Conservation (phyloP, 495 filamentous ascomycete species). For the Acidiella bohemica region DNA sequence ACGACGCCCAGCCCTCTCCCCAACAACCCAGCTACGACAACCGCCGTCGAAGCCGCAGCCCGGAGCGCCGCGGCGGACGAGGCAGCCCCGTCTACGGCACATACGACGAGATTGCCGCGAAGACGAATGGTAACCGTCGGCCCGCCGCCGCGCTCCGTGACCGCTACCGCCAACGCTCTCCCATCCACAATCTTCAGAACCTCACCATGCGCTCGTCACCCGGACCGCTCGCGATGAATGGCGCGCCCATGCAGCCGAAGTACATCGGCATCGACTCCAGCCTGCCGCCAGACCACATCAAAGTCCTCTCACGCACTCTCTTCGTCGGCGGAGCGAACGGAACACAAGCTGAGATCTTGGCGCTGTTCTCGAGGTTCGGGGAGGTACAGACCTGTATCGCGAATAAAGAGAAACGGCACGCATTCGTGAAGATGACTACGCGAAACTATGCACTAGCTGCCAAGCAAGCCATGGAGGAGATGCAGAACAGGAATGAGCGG, state of each 20-base stretch:
- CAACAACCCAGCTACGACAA: constrained; percentile 4
- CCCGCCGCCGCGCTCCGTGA: constrained; percentile 21
- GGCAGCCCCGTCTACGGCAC: constrained; percentile 54
- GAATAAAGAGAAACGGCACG: constrained; percentile 92
- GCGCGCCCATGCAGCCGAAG: constrained; percentile 48
- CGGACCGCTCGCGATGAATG: constrained; percentile 30
- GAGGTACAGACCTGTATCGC: constrained; percentile 94
- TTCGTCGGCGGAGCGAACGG: constrained; percentile 92
- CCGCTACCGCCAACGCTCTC: constrained; percentile 78
- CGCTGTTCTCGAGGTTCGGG: constrained; percentile 65
- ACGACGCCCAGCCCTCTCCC: constrained; percentile 5
- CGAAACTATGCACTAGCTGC: constrained; percentile 72
- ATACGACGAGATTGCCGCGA: constrained; percentile 26
- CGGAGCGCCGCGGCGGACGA: constrained; percentile 22
- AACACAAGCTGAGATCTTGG: constrained; percentile 65
- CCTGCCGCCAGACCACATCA: constrained; percentile 63
- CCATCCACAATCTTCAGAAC: constrained; percentile 38
- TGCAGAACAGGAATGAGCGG: constrained; percentile 50
- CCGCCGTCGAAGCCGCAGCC: constrained; percentile 25
- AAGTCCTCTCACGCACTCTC: constrained; percentile 85
- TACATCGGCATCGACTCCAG: constrained; percentile 66
- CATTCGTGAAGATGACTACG: constrained; percentile 95
- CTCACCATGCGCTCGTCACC: constrained; percentile 19
- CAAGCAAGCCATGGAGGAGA: constrained; percentile 81
- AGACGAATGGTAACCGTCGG: constrained; percentile 15